These are phyloP conservation scores for Ciborinia camelliae DNA, from an alignment of 2,329 filamentous ascomycete species.

Conservation along the genomic window DNA sequence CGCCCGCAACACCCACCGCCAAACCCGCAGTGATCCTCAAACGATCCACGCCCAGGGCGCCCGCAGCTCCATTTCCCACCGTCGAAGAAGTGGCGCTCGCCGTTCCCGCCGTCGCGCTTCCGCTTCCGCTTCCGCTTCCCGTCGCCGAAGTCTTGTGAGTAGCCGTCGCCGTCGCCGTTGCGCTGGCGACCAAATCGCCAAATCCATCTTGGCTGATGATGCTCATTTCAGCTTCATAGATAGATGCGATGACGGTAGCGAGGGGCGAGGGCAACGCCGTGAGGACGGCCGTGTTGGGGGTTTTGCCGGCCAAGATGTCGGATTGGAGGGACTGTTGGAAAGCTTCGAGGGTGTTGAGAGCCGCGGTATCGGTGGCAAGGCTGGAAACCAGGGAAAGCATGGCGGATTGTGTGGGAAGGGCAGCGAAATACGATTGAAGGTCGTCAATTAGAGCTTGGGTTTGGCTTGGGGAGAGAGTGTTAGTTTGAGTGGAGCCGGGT, in stretches of 20 bases:
- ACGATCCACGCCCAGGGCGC: not conserved
- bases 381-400: slow-evolving; percentile 15
- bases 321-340: slow-evolving; percentile 8
- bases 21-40: slow-evolving; percentile 4
- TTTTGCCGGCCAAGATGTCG: slow-evolving; percentile 1
- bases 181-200: not conserved
- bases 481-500: not conserved
- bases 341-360: slow-evolving; percentile 11
- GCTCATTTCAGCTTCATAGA: slow-evolving; percentile 19
- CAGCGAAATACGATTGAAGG: slow-evolving; percentile 11
- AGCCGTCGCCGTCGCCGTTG: slow-evolving; percentile 8
- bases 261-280: slow-evolving; percentile 19
- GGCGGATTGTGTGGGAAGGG: slow-evolving; percentile 18
- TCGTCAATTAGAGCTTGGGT: slow-evolving; percentile 12
- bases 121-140: not conserved
- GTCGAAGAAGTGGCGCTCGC: not conserved
- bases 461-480: slow-evolving; percentile 12
- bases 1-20: slow-evolving; percentile 17
- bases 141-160: slow-evolving; percentile 1
- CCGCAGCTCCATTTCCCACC: not conserved
- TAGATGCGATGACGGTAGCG: slow-evolving; percentile 12
- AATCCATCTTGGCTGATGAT: slow-evolving; percentile 19
- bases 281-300: slow-evolving; percentile 6
- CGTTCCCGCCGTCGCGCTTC: not conserved
- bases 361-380: slow-evolving; percentile 18